Conservation (phyloP, 1,284 basidiomycete species). For the Veloboletus limbatus region DNA sequence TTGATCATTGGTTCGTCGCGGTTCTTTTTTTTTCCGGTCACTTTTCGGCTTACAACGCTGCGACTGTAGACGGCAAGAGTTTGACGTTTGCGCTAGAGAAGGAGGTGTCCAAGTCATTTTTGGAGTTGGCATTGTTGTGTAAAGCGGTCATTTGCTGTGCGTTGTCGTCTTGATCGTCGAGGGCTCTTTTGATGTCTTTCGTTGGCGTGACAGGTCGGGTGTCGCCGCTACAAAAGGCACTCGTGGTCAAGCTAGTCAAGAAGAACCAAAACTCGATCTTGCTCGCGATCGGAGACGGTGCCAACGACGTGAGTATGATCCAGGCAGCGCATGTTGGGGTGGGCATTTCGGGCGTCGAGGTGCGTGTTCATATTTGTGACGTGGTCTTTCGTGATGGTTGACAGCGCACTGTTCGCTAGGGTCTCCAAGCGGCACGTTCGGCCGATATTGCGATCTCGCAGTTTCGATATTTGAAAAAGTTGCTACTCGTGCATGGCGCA, state of each 20-base stretch:
- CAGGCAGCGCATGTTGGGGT: conserved; percentile 97
- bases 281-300: conserved; percentile 95
- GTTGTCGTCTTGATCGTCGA: not conserved
- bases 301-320: conserved; percentile 97
- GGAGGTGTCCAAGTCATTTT: conserved; percentile 83
- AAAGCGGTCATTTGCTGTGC: conserved; percentile 98
- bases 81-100: conserved; percentile 92
- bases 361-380: conserved; percentile 32
- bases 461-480: conserved; percentile 95
- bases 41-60: not conserved
- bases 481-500: conserved; percentile 94
- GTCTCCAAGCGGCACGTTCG: conserved; percentile 94
- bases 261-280: conserved; percentile 91
- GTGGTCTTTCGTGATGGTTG: not conserved
- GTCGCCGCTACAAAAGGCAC: conserved; percentile 95
- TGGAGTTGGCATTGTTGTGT: conserved; percentile 97
- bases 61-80: conserved; percentile 83
- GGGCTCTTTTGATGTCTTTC: not conserved
- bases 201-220: conserved; percentile 70
- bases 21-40: not conserved
- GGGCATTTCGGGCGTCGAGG: conserved; percentile 97
- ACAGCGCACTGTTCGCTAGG: conserved; percentile 42
- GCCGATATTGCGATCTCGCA: conserved; percentile 98
- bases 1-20: conserved; percentile 77
- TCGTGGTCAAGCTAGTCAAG: conserved; percentile 98